phyloP scores from a whole-genome alignment of 78 protist species.

The Monosiga brevicollis region DNA sequence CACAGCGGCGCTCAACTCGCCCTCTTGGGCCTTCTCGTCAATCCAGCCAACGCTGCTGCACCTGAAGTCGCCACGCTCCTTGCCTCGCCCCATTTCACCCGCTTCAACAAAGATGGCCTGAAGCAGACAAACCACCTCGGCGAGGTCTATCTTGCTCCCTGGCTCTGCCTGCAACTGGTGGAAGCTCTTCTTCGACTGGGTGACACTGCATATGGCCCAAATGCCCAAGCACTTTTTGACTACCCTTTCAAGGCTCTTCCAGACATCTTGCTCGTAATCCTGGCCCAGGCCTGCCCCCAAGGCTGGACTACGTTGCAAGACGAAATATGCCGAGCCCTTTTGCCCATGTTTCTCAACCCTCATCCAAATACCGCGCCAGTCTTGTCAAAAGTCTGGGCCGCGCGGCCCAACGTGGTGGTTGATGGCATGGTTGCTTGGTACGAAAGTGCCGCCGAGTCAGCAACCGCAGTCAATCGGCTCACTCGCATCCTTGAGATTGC shows the following conservation, averaged over 20 bases:
- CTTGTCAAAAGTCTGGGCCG: not conserved
- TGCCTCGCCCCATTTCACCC: not conserved
- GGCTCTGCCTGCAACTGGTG: not conserved
- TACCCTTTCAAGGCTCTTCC: not conserved
- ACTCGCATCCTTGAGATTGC: not conserved
- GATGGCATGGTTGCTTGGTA: not conserved
- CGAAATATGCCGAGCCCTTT: not conserved
- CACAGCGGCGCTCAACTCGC: no score
- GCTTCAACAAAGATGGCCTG: not conserved
- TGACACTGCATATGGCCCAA: not conserved
- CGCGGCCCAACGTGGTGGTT: not conserved
- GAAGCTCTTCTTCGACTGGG: not conserved
- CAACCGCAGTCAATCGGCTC: not conserved
- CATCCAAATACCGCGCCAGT: not conserved
- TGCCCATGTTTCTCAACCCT: not conserved
- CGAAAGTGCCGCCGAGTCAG: not conserved
- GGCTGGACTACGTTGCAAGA: not conserved
- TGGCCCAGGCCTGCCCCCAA: not conserved
- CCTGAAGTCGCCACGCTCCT: not conserved
- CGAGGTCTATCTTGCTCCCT: not conserved
- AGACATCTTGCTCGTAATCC: not conserved
- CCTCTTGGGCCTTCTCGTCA: not conserved
- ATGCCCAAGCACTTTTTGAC: not conserved
- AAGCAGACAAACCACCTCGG: not conserved
- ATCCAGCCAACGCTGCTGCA: not conserved